Evolutionary conservation across 345 rosid species (phyloP), one percentile per base, ranked within the genome.

Genomic region (Sisymbrium irio): DNA sequence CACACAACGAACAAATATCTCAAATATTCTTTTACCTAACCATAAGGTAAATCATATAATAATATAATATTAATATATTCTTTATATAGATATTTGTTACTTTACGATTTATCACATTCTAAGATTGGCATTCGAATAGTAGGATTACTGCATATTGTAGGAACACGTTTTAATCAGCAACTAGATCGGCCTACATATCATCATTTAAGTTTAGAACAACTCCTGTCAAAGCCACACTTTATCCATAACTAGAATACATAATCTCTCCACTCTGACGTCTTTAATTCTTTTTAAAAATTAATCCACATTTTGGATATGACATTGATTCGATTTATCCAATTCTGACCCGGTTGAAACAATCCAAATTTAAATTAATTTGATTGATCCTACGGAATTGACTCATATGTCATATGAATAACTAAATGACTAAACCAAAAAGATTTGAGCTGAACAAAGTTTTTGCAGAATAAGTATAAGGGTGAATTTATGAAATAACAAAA

Each of bases 111-210:
- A 20, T 47, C 14, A 67, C 62, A 75, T 51, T 67, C 78, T 56
- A 60, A 40, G 19, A 58, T 28, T n/a, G 45, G 36, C 67, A 65
- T 69, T 54, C 71, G 75, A 57, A 66, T 60, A 61, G 22, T 75
- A 59, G 73, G 69, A 67, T 15, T 51, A 40, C 46, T 66, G 53
- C 65, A 73, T 73, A 51, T 69, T 30, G 65, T 63, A 69, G 80
- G 80, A 77, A 56, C 25, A 63, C 61, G 76, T 77, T 70, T 46
- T 56, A 63, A 50, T 70, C 80, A 49, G 39, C 70, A 54, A 56
- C 65, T 77, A 57, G 37, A 60, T 71, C 62, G 56, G 46, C 80
- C 76, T 70, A 71, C 65, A 54, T 55, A 30, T 64, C 51, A 62
- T 42, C 70, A 70, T 74, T 36, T 75, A 60, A 60, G 56, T 67